Conservation (phyloP, 2,329 filamentous ascomycete species). For the Microcyclosporella mali region DNA sequence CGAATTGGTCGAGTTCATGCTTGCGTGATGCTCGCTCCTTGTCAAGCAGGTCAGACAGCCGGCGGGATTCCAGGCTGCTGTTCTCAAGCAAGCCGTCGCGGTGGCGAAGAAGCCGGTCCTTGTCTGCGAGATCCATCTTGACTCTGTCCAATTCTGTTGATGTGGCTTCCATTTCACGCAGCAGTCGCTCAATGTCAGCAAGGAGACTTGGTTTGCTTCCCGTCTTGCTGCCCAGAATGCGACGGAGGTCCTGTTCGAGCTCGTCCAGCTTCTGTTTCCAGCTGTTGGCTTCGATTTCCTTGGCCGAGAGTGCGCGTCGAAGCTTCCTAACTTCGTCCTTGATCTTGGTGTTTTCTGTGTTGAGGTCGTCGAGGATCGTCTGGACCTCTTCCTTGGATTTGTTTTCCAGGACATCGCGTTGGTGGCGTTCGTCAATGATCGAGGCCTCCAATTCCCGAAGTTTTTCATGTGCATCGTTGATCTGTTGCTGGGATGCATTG, state of each 20-base stretch:
- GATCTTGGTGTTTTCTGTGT: constrained; percentile 69
- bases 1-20: constrained; percentile 80
- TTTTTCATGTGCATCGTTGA: constrained; percentile 79
- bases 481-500: constrained; percentile 67
- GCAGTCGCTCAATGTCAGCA: constrained; percentile 74
- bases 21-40: constrained; percentile 81
- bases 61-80: constrained; percentile 77
- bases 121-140: constrained; percentile 75
- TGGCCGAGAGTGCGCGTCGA: constrained; percentile 72
- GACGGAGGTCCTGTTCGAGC: constrained; percentile 79
- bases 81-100: constrained; percentile 83
- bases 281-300: constrained; percentile 80
- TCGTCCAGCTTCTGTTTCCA: constrained; percentile 90
- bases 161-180: constrained; percentile 79
- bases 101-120: constrained; percentile 82
- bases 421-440: constrained; percentile 73
- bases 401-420: constrained; percentile 78
- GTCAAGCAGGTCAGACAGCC: constrained; percentile 79
- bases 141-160: constrained; percentile 74
- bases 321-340: constrained; percentile 82
- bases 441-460: constrained; percentile 50
- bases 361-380: constrained; percentile 86
- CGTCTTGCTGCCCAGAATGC: constrained; percentile 79
- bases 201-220: constrained; percentile 81
- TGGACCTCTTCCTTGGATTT: constrained; percentile 94